Base-by-base conservation (phyloP, 805 yeast species). In the Sugiyamaella marilandica region DNA sequence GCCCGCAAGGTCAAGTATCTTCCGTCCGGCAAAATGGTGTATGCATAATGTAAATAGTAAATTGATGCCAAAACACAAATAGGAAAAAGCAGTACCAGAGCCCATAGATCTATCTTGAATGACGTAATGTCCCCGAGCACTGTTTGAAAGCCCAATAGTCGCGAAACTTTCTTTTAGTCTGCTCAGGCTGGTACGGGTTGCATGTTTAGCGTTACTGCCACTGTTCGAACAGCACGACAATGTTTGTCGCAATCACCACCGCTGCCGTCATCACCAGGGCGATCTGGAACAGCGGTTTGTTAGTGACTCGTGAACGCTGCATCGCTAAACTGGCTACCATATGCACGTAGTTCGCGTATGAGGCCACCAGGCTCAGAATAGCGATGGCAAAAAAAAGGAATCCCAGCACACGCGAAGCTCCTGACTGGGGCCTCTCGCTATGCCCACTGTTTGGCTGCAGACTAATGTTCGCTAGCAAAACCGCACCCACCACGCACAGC, bases 1-100 rank as follows among this genome's bases (percentile, higher is more conserved):
- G 85, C 88, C 67, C 82, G 98, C 53, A 60, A 65, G 53, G 70
- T 68, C 34, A 53, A 55, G 31, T 69, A 58, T 51, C 46, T 46
- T 21, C 36, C 53, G 10, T 35, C 53, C 16, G 64, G 65, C 9
- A 53, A 50, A 35, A 59, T 51, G 61, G 55, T 51, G 18, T 61
- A 58, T 52, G 64, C 62, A n/a, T 61, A 54, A 37, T 44, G 44
- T 41, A 43, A 14, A 41, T 44, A 37, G 10, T 32, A 24, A 24
- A 24, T 7, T 24, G 29, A 24, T 24, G 29, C 29, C 7, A 24
- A 24, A 24, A n/a, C 10, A 18, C 26, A 48, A 26, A 48, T n/a
- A n/a, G n/a, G n/a, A n/a, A n/a, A n/a, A n/a, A n/a, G n/a, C n/a
- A n/a, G n/a, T n/a, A n/a, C n/a, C n/a, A n/a, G n/a, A n/a, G n/a